Evolutionary conservation across 768 basidiomycete genomes (phyloP), one percentile per base, ranked within the genome.

Genomic region (Pholiota conissans): DNA sequence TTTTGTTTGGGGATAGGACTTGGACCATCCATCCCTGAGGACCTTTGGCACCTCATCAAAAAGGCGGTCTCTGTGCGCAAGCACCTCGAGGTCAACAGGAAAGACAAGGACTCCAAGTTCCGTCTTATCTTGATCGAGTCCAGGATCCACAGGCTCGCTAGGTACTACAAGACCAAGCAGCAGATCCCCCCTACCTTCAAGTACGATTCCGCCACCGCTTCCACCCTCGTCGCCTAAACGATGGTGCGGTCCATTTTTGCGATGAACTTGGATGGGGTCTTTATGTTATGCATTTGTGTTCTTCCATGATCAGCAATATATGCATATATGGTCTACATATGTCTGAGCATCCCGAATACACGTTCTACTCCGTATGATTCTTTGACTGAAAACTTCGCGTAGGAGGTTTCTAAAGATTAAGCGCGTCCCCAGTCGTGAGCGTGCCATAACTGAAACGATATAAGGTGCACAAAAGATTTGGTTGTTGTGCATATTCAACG

Each of bases 31-130:
- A 92, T 98, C 81, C 96, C 96, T 67, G 96, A 99, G 86, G 96
- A 97, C 85, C 90, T 98, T 62, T 97, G 93, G 90, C 90, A 94
- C 85, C 89, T 97, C 76, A 90, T 98, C 86, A 98, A 98, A 89
- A 99, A 98, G 88, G 96, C 96, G 75, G 95, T 99, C 71, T 84
- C 93, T 68, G 94, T 99, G 71, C 94, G 95, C 79, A 98, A 98
- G 84, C 96, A 98, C 79, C 86, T 99, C 67, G 93, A 97, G 77
- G 82, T 84, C 69, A 98, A 97, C 90, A 89, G 96, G 74, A 96
- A 95, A 77, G 96, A 99, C 85, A 96, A 94, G 84, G 95, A 98
- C 84, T 93, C 92, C 76, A 96, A 82, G 74, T 83, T 83, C 78
- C 93, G 95, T 74, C 88, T 98, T 70, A 98, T 98, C 82, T 81